Base-by-base conservation (phyloP, 139 green algal genomes). In the Ettlia oleoabundans region DNA sequence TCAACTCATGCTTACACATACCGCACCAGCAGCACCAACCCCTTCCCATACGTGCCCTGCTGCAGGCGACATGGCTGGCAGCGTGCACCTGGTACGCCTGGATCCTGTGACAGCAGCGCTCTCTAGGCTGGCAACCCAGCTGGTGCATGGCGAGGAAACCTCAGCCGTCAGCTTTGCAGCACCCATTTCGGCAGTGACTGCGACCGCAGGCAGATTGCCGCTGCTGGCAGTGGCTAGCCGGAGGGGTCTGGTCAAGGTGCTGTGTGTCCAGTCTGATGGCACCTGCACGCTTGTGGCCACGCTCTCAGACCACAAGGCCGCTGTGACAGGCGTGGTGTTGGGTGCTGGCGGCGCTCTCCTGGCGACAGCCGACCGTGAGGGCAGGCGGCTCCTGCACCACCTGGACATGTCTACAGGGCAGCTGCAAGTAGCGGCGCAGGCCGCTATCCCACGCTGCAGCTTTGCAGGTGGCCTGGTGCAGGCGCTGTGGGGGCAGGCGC, bases 61-160 rank as follows among this genome's bases (percentile, higher is more conserved):
- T 38, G 61, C 76, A 82, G 63, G 76, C 26, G 63, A 75, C 21
- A 5, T 24, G 21, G 37, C 30, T 7, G 76, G 76, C 5, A 28
- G 63, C 33, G 42, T 82, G 42, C 76, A 82, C 42, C 42, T 82
- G 15, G 10, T 82, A 2, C 51, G 62, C 0, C 18, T 81, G n/a
- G 42, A 32, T n/a, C 26, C 28, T 42, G n/a, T 42, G 22, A 26
- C 15, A 32, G 9, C 58, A 21, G 41, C 75, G 0, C 75, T 62
- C 40, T 26, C 40, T 26, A 41, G 55, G 47, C 55, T 69, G 10
- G 26, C 15, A 40, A 65, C 18, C 37, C 42, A 52, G 40, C 21
- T 41, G 26, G 26, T 71, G 15, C 58, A 73, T 10, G n/a, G 53
- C 10, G 19, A 38, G 19, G 76, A 82, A 3, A 18, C 53, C 30